Conservation (phyloP, 176 grass and related monocot species). For the Aegilops longissima region DNA sequence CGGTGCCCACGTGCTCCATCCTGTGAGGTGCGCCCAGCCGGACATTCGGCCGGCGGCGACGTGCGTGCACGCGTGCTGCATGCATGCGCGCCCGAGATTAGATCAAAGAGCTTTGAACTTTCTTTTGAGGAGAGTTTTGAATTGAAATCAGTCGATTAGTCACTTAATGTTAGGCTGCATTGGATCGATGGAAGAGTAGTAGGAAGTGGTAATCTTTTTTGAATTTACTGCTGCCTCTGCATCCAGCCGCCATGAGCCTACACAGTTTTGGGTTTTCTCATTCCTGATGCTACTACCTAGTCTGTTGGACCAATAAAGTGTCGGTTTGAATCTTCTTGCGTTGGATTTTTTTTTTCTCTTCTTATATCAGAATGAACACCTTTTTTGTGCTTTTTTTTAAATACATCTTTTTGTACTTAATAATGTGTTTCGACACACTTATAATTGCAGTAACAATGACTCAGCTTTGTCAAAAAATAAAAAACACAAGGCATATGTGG, state of each 20-base stretch:
- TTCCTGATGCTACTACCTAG: neutral
- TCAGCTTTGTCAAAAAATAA: too few species aligned
- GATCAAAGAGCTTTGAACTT: neutral
- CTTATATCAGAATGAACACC: neutral
- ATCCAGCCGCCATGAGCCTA: neutral
- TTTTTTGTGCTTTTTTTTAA: too few species aligned
- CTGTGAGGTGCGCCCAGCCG: neutral
- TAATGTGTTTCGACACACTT: too few species aligned
- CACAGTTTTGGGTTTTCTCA: neutral
- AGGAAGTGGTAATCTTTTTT: neutral
- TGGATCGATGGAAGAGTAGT: neutral
- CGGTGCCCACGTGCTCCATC: neutral
- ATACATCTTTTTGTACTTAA: too few species aligned
- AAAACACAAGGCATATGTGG: too few species aligned
- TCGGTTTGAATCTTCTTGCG: neutral
- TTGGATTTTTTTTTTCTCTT: neutral
- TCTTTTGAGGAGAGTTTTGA: neutral
- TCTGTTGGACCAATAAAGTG: neutral
- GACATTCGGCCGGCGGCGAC: too few species aligned
- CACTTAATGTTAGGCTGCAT: neutral
- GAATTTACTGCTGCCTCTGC: neutral
- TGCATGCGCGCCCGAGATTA: neutral
- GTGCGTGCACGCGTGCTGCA: neutral
- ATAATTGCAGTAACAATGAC: too few species aligned
- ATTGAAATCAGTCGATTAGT: neutral